Evolutionary conservation across 2,329 filamentous ascomycete species (phyloP).

Genomic region (Colletotrichum plurivorum): DNA sequence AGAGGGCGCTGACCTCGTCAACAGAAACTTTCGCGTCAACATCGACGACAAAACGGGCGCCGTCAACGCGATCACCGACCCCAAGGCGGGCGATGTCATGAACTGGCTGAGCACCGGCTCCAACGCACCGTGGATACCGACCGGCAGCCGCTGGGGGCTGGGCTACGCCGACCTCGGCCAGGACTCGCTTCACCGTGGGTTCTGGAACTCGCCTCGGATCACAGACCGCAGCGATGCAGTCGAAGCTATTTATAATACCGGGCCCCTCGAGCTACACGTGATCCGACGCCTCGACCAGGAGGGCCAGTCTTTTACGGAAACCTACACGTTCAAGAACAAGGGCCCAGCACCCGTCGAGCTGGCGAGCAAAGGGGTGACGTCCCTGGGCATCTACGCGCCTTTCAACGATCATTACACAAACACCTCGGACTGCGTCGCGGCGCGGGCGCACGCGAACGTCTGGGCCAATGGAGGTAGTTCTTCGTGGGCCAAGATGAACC

Average conservation of each 20-base stretch:
- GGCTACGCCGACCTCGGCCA: slow-evolving; percentile 30
- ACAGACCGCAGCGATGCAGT: not conserved
- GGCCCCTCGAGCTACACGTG: not conserved
- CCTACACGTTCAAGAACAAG: slow-evolving; percentile 34
- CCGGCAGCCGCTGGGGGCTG: slow-evolving; percentile 33
- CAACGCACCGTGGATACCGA: slow-evolving; percentile 33
- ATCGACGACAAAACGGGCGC: slow-evolving; percentile 26
- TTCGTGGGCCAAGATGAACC: slow-evolving; percentile 32
- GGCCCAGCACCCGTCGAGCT: slow-evolving; percentile 11
- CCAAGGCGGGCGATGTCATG: not conserved
- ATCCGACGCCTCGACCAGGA: slow-evolving; percentile 2
- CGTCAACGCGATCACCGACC: slow-evolving; percentile 17
- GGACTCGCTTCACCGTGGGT: slow-evolving; percentile 15
- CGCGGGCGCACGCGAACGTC: slow-evolving; percentile 22
- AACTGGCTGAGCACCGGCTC: slow-evolving; percentile 34
- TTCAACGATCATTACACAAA: slow-evolving; percentile 40
- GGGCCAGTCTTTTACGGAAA: slow-evolving; percentile 18
- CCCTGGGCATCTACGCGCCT: slow-evolving; percentile 24
- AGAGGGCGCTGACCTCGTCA: slow-evolving; percentile 6
- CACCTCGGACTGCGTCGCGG: slow-evolving; percentile 20
- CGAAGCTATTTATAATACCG: not conserved
- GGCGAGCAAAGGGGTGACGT: slow-evolving; percentile 9
- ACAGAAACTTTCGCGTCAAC: slow-evolving; percentile 24
- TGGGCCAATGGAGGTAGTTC: slow-evolving; percentile 32
- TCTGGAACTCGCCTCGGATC: slow-evolving; percentile 26